Evolutionary conservation across 2,329 filamentous ascomycete species (phyloP), one percentile per base, ranked within the genome.

Genomic region (Didymella exigua): DNA sequence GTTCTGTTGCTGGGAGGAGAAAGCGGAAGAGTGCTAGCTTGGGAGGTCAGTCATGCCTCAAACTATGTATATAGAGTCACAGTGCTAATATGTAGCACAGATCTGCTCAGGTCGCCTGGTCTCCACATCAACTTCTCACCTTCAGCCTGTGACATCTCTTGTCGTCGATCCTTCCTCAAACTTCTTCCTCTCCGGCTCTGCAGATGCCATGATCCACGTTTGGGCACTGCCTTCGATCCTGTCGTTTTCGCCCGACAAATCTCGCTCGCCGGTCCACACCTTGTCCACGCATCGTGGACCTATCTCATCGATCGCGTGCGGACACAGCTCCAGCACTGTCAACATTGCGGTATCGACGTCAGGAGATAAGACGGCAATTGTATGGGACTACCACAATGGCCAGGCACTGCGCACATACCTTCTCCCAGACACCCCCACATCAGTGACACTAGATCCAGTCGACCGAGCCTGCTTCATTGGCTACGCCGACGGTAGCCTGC

Each of bases 341-440:
- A 93, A 90, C 73, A 86, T 98, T 57, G 93, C 89, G 55, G 83
- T 97, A 18, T 96, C 93, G 3, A 86, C 88, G 6, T 91, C 91
- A 61, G 87, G 85, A 65, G 95, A 98, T 77, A 93, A 90, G 76
- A 95, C 91, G 7, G 91, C 91, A 65, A 88, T 96, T 67, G 82
- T 96, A 56, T 99, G 95, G 95, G 93, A 98, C 76, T 96, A 96
- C 72, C 86, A 87, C 58, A 90, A 86, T 0, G 91, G 91, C 33
- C 84, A 86, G 56, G 81, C 89, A 10, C 78, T 98, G 53, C 86
- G 93, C 37, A 98, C 92, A 4, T 86, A 96, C 61, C 82, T 98
- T 34, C 85, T 98, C 52, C 86, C 90, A 2, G 81, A 83, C n/a
- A 79, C 83, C 16, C 91, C 93, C 14, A 80, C 89, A 26, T 92